Evolutionary conservation across 2,329 filamentous ascomycete species (phyloP).

Genomic region (Bimuria novae-zelandiae): DNA sequence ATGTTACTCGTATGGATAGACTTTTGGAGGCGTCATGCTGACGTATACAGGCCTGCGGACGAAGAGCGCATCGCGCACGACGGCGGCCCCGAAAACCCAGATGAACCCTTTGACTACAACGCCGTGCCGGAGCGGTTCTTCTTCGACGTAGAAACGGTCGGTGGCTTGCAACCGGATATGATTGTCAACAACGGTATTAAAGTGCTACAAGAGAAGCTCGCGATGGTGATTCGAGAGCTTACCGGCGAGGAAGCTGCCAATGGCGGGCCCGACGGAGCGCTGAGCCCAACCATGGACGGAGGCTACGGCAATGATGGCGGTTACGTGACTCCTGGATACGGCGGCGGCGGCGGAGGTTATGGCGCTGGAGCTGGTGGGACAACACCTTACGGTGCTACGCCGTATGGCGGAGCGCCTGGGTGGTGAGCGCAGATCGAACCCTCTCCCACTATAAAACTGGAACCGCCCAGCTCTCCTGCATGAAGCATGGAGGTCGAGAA

Average conservation of each 20-base stretch:
- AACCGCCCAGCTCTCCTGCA: no score
- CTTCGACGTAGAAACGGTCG: constrained; percentile 88
- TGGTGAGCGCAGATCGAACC: no score
- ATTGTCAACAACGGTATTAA: constrained; percentile 89
- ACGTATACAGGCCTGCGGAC: constrained; percentile 70
- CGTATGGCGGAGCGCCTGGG: constrained; percentile 55
- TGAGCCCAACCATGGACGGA: constrained; percentile 62
- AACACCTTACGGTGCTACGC: constrained; percentile 64
- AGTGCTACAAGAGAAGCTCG: constrained; percentile 88
- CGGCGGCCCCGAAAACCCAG: constrained; percentile 71
- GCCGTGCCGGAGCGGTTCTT: constrained; percentile 86
- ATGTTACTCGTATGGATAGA: constrained; percentile 42
- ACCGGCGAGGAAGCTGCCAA: constrained; percentile 59
- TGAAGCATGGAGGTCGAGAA: not conserved
- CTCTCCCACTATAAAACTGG: no score
- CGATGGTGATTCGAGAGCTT: constrained; percentile 71
- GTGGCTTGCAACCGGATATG: constrained; percentile 84
- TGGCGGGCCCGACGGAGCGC: constrained; percentile 64
- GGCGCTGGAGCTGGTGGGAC: constrained; percentile 56
- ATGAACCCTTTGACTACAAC: constrained; percentile 88
- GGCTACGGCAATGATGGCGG: constrained; percentile 65
- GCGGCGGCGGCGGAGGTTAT: constrained; percentile 62
- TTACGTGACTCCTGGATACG: constrained; percentile 67
- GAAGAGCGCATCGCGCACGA: constrained; percentile 82
- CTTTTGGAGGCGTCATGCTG: not conserved